Conservation (phyloP, 345 rosid genomes). For the Gossypium stocksii region DNA sequence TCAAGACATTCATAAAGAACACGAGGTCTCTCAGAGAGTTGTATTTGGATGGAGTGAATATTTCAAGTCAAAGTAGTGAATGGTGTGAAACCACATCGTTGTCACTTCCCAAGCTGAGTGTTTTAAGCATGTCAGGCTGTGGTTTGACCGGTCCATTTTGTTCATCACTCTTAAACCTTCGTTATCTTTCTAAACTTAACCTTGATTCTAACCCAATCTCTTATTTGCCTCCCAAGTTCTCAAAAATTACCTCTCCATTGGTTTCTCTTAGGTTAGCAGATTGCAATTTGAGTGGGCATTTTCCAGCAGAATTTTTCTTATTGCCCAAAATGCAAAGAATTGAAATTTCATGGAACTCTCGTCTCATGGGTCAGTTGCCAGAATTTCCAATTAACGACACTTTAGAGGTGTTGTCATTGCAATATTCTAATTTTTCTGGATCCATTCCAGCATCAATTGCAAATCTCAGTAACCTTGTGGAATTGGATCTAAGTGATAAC, state of each 20-base stretch:
- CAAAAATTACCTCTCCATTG: neutral
- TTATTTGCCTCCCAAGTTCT: constrained; percentile 2
- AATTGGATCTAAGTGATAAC: neutral
- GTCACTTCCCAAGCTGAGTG: neutral
- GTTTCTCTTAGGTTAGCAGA: too few species aligned
- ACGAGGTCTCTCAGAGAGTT: neutral
- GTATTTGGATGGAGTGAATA: neutral
- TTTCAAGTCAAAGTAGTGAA: neutral
- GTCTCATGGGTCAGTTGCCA: neutral
- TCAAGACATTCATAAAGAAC: neutral
- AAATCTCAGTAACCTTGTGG: neutral
- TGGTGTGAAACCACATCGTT: neutral
- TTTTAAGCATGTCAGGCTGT: neutral
- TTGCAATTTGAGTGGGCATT: neutral
- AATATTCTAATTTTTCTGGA: too few species aligned
- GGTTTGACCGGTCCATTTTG: neutral
- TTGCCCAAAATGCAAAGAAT: neutral
- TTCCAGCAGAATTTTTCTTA: neutral
- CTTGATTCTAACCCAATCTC: neutral
- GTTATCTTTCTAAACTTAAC: neutral
- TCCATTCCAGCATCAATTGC: neutral
- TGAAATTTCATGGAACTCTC: accelerated
- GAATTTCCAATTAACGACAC: too few species aligned
- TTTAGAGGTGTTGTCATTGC: too few species aligned
- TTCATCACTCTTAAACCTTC: neutral